phyloP scores from a whole-genome alignment of 176 grass and related monocot species.

The Ampelocalamus luodianensis region DNA sequence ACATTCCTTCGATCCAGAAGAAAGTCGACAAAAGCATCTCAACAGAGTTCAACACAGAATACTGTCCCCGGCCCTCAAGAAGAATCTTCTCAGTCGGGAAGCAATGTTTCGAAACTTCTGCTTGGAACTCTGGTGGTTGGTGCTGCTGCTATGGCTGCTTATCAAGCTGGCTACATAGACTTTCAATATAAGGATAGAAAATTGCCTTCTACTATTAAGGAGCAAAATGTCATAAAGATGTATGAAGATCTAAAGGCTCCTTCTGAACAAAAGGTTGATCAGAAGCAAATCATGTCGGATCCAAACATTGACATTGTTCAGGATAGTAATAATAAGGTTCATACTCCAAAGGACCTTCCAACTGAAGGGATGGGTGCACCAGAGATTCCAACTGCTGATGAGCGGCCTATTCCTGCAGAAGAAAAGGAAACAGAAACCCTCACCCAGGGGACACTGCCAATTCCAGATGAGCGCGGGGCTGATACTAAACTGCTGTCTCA shows the following conservation, averaged over 20 bases:
- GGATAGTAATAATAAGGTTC: constrained; percentile 37
- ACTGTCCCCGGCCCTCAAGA: constrained; percentile 46
- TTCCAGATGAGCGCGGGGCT: constrained; percentile 47
- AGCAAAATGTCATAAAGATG: constrained; percentile 46
- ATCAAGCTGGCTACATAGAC: constrained; percentile 73
- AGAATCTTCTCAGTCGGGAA: constrained; percentile 62
- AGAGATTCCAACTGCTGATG: constrained; percentile 40
- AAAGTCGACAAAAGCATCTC: constrained; percentile 68
- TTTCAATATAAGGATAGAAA: constrained; percentile 54
- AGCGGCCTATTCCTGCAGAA: constrained; percentile 40
- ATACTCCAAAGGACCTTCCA: constrained; percentile 41
- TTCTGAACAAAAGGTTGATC: constrained; percentile 50
- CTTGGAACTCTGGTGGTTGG: constrained; percentile 73
- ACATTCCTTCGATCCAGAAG: constrained; percentile 63
- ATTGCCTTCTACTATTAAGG: constrained; percentile 38
- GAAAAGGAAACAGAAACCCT: constrained; percentile 52
- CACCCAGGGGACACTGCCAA: constrained; percentile 31
- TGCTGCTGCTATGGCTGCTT: constrained; percentile 66
- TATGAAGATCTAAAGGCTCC: constrained; percentile 54
- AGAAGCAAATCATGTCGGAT: constrained; percentile 39
- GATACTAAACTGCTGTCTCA: constrained; percentile 43
- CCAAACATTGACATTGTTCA: constrained; percentile 54
- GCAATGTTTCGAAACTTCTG: constrained; percentile 61
- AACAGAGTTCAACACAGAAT: constrained; percentile 57
- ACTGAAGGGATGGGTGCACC: constrained; percentile 24